Evolutionary conservation across 2,329 filamentous ascomycete genomes (phyloP), one percentile per base, ranked within the genome.

Genomic region (Xylaria sp.): DNA sequence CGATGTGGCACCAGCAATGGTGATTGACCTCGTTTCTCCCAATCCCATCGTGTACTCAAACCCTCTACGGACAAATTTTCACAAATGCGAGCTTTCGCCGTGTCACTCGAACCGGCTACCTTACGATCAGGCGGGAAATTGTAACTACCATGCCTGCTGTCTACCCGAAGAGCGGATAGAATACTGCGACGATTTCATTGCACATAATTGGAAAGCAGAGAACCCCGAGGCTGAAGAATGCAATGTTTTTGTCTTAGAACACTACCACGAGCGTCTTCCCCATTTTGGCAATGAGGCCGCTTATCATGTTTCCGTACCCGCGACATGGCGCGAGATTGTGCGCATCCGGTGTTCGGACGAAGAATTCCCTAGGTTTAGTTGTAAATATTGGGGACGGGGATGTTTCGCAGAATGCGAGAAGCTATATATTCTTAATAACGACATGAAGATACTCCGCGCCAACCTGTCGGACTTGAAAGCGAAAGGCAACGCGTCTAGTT

Each of bases 91-190:
- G 57, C 25, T 76, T 0, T 7, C 15, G 2, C 36, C 18, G 1
- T 70, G 67, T 10, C 50, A n/a, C 0, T 46, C 56, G 2, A 8
- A 39, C 1, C 63, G 45, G 61, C 13, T 69, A 0, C n/a, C 67
- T 0, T 50, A 66, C 23, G 67, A 7, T 20, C 34, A 32, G 1
- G 1, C 15, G 18, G 12, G 9, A 8, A 48, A 23, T 6, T 77
- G 76, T 48, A 3, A 13, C 2, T 76, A 73, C 46, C 76, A 77
- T 53, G 74, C 60, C 63, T 77, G 76, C 61, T 77, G 76, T 36
- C 3, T 69, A 3, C 56, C 65, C 0, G 0, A 15, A 0, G 15
- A 13, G 0, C n/a, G 66, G 3, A 10, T 72, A 1, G 55, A 68
- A 0, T 69, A 56, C 28, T 76, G 75, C 68, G 34, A 28, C 2